Base-by-base conservation (phyloP, 108 stramenopile species). In the Asterionellopsis glacialis region DNA sequence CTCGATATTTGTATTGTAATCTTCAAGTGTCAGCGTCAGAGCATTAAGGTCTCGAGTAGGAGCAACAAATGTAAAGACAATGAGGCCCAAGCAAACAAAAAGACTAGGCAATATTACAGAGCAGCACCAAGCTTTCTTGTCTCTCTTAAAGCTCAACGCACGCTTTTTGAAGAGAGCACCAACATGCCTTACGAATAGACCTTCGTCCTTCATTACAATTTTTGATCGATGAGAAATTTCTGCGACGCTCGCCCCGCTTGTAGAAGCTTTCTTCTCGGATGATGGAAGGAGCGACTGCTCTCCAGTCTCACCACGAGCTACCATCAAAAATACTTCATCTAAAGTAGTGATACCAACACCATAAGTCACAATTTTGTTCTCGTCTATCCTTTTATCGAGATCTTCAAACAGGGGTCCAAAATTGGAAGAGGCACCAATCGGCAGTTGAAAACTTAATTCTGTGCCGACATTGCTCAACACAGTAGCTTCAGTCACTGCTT, bases 311-410 rank as follows among this genome's bases (percentile, higher is more conserved):
- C 45, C 67, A 15, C 64, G 39, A 40, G 88, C 84, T 45, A 91
- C 84, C 57, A 85, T 44, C 12, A 87, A 66, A 56, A 91, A 91
- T 0, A 83, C 65, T 77, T 98, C 98, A 65, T 99, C 98, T 19
- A 99, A 71, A 0, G 97, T 98, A 18, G 98, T 99, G 27, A 98
- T 95, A 44, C 89, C 75, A 28, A 99, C 86, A 16, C 98, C 97
- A 70, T 97, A 99, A 2, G 88, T 84, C 9, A 68, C 76, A 51
- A 98, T 72, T 12, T 63, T 59, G 7, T 77, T 51, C 16, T 61
- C 59, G 6, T 65, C 67, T 33, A 75, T 59, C 16, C 75, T 41
- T 0, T 61, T 45, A 55, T 99, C 98, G 5, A 99, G 67, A 14
- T 61, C 70, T 27, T 80, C 59, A 66, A 99, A 95, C 79, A 99